Evolutionary conservation across 2,329 filamentous ascomycete genomes (phyloP).

Genomic region (Cyphellophora europaea): DNA sequence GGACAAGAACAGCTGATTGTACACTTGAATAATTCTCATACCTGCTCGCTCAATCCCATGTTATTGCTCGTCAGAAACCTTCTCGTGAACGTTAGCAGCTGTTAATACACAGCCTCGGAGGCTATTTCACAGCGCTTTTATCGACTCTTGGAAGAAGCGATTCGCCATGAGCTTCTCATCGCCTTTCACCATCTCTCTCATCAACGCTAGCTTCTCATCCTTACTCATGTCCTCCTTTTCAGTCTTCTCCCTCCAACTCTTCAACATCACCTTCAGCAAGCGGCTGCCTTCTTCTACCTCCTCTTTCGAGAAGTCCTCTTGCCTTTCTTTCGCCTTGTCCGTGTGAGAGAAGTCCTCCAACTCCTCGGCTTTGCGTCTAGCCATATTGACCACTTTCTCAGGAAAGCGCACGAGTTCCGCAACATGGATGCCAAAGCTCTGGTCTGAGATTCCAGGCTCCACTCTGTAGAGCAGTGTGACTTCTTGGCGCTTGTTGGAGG

Average conservation of each 20-base stretch:
- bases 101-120: too few relatives aligned
- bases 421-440: conserved; percentile 97
- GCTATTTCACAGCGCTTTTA: conserved; percentile 38
- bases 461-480: conserved; percentile 97
- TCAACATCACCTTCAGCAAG: conserved; percentile 72
- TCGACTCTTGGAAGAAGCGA: conserved; percentile 38
- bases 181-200: conserved; percentile 68
- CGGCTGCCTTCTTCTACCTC: conserved; percentile 84
- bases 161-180: conserved; percentile 57
- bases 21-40: too few relatives aligned
- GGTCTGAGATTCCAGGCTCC: conserved; percentile 88
- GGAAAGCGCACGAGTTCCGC: conserved; percentile 95
- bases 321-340: conserved; percentile 47
- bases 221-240: conserved; percentile 54
- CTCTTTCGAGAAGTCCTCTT: conserved; percentile 60
- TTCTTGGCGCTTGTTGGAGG: conserved; percentile 55
- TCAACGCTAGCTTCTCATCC: conserved; percentile 66
- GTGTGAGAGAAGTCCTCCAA: conserved; percentile 88
- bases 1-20: too few relatives aligned
- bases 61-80: too few relatives aligned
- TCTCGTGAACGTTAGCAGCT: too few relatives aligned
- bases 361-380: conserved; percentile 97
- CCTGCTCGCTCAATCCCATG: too few relatives aligned
- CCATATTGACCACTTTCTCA: conserved; percentile 96
- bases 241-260: conserved; percentile 71